phyloP scores from a whole-genome alignment of 148 eudicot species.

The Dysphania ambrosioides region DNA sequence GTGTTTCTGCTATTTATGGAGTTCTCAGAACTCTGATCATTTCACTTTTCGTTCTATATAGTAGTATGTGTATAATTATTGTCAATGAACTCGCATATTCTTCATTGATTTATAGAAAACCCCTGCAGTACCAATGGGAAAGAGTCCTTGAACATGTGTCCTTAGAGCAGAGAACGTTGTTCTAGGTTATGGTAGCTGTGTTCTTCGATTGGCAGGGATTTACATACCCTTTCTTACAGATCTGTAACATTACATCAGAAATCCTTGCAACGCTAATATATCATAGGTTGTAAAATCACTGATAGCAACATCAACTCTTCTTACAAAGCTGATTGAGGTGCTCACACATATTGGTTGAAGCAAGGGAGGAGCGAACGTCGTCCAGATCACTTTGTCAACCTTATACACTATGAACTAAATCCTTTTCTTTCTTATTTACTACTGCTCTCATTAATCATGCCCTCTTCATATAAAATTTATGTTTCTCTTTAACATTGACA shows the following conservation, averaged over 20 bases:
- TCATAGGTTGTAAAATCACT: not conserved
- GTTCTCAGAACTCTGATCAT: not conserved
- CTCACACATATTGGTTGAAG: constrained; percentile 74
- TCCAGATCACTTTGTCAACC: constrained; percentile 88
- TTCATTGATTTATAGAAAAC: constrained; percentile 43
- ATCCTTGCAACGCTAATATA: not conserved
- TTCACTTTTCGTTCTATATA: not conserved
- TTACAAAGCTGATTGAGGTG: constrained; percentile 85
- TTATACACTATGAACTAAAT: constrained; percentile 81
- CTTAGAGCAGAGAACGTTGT: constrained; percentile 75
- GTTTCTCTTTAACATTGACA: too few species aligned
- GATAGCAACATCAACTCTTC: constrained; percentile 42
- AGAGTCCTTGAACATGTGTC: constrained; percentile 71
- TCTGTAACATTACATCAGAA: not conserved
- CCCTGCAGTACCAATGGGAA: constrained; percentile 73
- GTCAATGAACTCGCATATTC: not conserved
- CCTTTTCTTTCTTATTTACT: not conserved
- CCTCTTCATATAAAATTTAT: not conserved
- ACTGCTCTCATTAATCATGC: not conserved
- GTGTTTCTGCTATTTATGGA: not conserved
- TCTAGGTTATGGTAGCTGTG: constrained; percentile 63
- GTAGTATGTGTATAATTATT: constrained; percentile 1
- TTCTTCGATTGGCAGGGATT: constrained; percentile 85
- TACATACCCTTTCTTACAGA: constrained; percentile 68
- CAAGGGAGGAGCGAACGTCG: constrained; percentile 66